Conservation (phyloP, 75 land plant genomes). For the Cunninghamia lanceolata region DNA sequence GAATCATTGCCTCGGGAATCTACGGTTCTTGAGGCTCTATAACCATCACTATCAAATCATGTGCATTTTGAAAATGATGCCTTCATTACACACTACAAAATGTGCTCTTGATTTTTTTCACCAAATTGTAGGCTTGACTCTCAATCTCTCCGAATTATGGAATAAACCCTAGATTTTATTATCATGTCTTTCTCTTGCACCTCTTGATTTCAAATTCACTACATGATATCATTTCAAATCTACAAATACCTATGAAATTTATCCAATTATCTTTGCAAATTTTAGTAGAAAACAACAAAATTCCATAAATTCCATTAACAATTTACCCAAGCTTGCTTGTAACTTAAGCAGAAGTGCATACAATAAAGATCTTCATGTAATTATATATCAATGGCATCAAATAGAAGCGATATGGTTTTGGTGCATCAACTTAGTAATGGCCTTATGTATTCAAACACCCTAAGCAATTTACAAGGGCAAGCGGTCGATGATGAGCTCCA, state of each 20-base stretch:
- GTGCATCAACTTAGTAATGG: constrained; percentile 83
- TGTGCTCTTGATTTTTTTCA: not conserved
- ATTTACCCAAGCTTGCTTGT: not conserved
- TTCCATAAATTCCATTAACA: not conserved
- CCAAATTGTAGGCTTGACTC: not conserved
- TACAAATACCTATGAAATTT: not conserved
- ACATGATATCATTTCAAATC: not conserved
- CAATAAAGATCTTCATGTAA: too few species aligned
- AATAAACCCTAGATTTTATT: too few species aligned
- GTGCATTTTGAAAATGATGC: not conserved
- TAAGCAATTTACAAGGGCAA: constrained; percentile 63
- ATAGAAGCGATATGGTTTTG: not conserved
- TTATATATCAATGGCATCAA: not conserved
- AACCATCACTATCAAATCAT: not conserved
- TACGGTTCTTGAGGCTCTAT: not conserved
- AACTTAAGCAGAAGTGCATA: not conserved
- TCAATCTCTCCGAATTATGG: not conserved
- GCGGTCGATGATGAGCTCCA: constrained; percentile 44
- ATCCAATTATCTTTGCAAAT: not conserved
- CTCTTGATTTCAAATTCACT: not conserved
- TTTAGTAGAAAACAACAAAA: not conserved
- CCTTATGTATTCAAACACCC: constrained; percentile 68
- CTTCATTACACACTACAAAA: not conserved
- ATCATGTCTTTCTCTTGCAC: not conserved
- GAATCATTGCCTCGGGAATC: not conserved